Evolutionary conservation across 257 asterid genomes (phyloP).

Genomic region (Jacaranda copaia): DNA sequence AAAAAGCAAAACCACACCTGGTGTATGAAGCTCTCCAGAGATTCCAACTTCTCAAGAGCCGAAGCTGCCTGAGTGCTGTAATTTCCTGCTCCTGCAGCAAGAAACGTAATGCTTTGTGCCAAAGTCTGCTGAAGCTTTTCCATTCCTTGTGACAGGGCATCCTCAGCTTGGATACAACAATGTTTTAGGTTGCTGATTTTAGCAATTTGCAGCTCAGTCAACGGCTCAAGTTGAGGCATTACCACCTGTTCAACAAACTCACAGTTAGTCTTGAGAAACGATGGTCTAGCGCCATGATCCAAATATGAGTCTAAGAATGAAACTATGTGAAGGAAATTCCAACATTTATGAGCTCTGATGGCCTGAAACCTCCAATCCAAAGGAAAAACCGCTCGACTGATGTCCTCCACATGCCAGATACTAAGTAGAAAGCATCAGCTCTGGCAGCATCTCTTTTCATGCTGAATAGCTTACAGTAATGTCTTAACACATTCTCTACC

Average conservation of each 20-base stretch:
- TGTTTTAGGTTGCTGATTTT: constrained; percentile 62
- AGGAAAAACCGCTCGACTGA: constrained; percentile 85
- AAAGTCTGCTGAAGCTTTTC: constrained; percentile 89
- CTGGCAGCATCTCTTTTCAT: constrained; percentile 84
- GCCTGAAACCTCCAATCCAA: constrained; percentile 97
- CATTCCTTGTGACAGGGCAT: constrained; percentile 90
- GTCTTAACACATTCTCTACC: constrained; percentile 66
- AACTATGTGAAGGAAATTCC: not conserved
- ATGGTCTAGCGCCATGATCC: not conserved
- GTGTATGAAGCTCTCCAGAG: constrained; percentile 71
- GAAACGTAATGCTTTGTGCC: constrained; percentile 65
- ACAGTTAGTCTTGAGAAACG: not conserved
- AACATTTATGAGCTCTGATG: constrained; percentile 89
- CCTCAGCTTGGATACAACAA: constrained; percentile 94
- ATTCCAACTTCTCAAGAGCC: constrained; percentile 70
- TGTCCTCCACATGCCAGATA: constrained; percentile 86
- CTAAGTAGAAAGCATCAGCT: constrained; percentile 82
- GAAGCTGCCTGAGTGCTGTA: constrained; percentile 64
- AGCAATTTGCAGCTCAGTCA: constrained; percentile 66
- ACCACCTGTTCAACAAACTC: constrained; percentile 56
- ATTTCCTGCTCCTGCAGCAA: constrained; percentile 56
- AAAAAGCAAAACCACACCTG: constrained; percentile 56
- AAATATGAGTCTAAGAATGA: not conserved
- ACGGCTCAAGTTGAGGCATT: constrained; percentile 72
- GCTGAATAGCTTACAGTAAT: constrained; percentile 74